Evolutionary conservation across 192 early-diverging fungal genomes (phyloP), one percentile per base, ranked within the genome.

Genomic region (Coemansia sp.): DNA sequence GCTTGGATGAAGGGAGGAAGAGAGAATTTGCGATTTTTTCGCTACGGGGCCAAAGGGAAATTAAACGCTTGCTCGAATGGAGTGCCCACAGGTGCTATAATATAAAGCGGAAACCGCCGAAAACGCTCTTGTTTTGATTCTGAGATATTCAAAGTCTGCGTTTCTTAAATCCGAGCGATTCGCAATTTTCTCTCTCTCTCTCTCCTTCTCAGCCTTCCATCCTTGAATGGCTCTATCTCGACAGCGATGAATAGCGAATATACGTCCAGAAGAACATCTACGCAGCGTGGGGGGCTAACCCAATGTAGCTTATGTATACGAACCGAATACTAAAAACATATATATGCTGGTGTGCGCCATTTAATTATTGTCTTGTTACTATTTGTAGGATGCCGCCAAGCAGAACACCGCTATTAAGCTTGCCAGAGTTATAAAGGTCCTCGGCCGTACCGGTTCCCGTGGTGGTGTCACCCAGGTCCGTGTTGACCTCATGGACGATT

Each of bases 391-490:
- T 67, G 69, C 75, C 44, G 60, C 68, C 52, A 62, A 73, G 63
- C 69, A 71, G 73, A 53, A 63, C 66, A 59, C 67, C 55, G 56
- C 66, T 14, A 88, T 92, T 68, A 99, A 98, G 90, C 91, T 94
- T 84, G 97, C 94, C 77, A 88, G 87, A 72, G 97, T 99, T 67
- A 90, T 86, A 73, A 97, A 98, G 89, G 92, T 99, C 70, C 92
- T 99, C 78, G 97, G 97, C 85, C 93, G 97, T 76, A 99, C 97
- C 76, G 97, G 97, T 80, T 99, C 97, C 84, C 96, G 97, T 77
- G 97, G 97, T 91, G 96, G 96, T 87, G 97, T 99, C 84, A 99
- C 97, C 78, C 97, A 93, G 85, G 97, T 99, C 84, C 93, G 96
- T 71, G 97, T 99, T 78, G 97, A 98, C 85, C 95, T 99, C 86